Evolutionary conservation across 495 filamentous ascomycete species (phyloP), one percentile per base, ranked within the genome.

Genomic region (Cladorrhinum samala): DNA sequence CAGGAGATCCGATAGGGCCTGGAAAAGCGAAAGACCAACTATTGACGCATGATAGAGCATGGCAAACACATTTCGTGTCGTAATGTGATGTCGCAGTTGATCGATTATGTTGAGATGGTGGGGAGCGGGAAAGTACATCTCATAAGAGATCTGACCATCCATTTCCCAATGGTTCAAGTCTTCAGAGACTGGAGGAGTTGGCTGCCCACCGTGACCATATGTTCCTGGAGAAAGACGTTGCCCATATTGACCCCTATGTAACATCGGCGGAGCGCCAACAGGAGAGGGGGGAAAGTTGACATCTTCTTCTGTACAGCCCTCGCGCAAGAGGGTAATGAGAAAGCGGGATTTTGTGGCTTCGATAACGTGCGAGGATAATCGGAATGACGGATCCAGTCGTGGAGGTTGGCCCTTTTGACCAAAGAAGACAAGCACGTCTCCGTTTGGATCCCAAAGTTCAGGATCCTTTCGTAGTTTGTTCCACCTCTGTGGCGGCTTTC

Each of bases 51-150:
- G 67, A 45, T 72, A 76, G 1, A 85, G 62, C n/a, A 84, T 65
- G 1, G 81, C 82, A 60, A 86, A 83, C 45, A 85, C 74, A 56
- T 86, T 85, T 38, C 83, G 72, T 5, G 82, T 84, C 1, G 83
- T 80, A 50, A 83, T 71, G 46, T 82, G 76, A 53, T 83, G 67
- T 7, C 79, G 68, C 9, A 80, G 60, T 18, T 71, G 64, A 5
- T 79, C 78, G 0, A 64, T 54, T 50, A 72, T 77, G 50, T 70
- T 64, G 40, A 70, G 47, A 38, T 74, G 72, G 14, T 68, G 55
- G 5, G 75, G 79, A 0, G 77, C 60, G 2, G 79, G 74, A 53
- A 84, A 81, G 62, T 74, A 80, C 53, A 85, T 73, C 58, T 79
- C 75, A 56, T 83, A 80, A n/a, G 73, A 77, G 47, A 81, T 73